Evolutionary conservation across 2,329 filamentous ascomycete species (phyloP), one percentile per base, ranked within the genome.

Genomic region (Monilinia laxa): DNA sequence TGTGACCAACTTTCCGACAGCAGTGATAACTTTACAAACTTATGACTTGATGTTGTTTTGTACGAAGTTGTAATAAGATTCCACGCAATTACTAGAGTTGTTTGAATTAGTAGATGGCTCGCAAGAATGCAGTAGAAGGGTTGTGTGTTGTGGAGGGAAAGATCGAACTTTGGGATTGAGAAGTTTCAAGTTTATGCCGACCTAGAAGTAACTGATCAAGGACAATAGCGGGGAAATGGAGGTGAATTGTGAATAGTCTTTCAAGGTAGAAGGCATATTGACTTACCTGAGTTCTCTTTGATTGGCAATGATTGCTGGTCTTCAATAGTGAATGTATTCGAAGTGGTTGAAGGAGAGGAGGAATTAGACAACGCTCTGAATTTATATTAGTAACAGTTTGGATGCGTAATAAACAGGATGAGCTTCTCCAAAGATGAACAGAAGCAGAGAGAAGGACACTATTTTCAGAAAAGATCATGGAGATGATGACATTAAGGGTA

Each of bases 191-290:
- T 58, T 58, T 20, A 12, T 35, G 20, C 10, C 25, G 14, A 20
- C 16, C 42, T 49, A 10, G 58, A 62, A 14, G 18, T 38, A n/a
- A 14, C 20, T 11, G n/a, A 35, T 4, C 28, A 18, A 51, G 49
- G 28, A 7, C 20, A 18, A 38, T 20, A 18, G 42, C 5, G 31
- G 28, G 28, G 28, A 18, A 10, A 20, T n/a, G 28, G 40, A 62
- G 25, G 45, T 62, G 58, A 62, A 62, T 62, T 11, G 38, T 10
- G 28, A 10, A 62, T 38, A 23, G 16, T 38, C 45, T 35, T 51
- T n/a, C 38, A 45, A 5, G 51, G 35, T 14, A 18, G 3, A 18
- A 4, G 7, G 9, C 1, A 23, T 1, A 25, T 12, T 38, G 45
- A n/a, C 45, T 62, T 51, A 62, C 14, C n/a, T 38, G 9, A 35